phyloP scores from a whole-genome alignment of 2,329 filamentous ascomycete species.

The Aureobasidium namibiae region DNA sequence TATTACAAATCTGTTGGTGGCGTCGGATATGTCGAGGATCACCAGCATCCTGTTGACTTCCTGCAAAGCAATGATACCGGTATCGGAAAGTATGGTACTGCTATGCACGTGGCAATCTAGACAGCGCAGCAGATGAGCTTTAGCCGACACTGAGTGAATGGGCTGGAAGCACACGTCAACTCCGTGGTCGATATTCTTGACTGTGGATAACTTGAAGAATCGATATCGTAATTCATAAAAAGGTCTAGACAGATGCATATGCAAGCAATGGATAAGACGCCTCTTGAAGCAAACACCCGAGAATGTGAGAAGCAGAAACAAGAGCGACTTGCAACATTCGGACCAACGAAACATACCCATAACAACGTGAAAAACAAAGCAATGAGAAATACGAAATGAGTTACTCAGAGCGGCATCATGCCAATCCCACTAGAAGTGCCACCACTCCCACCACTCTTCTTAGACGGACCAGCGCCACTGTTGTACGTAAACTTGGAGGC shows the following conservation, averaged over 20 bases:
- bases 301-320: neutral
- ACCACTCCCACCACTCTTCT: slow-evolving; percentile 11
- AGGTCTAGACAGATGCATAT: neutral
- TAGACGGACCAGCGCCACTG: neutral
- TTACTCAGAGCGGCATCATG: slow-evolving; percentile 31
- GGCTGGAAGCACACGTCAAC: neutral
- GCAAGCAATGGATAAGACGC: neutral
- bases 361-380: neutral
- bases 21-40: neutral
- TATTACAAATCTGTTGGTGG: slow-evolving; percentile 3
- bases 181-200: neutral
- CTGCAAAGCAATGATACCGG: neutral
- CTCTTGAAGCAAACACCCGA: neutral
- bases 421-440: slow-evolving; percentile 24
- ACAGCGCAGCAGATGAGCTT: too few relatives aligned
- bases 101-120: neutral
- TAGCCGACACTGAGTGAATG: too few relatives aligned
- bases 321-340: neutral
- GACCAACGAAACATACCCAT: neutral
- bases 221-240: neutral
- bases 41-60: neutral
- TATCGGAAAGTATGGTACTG: neutral
- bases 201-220: neutral
- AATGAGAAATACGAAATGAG: neutral
- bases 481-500: slow-evolving; percentile 2